Evolutionary conservation across 176 grass and related monocot species (phyloP).

Genomic region (Aegilops bicornis): DNA sequence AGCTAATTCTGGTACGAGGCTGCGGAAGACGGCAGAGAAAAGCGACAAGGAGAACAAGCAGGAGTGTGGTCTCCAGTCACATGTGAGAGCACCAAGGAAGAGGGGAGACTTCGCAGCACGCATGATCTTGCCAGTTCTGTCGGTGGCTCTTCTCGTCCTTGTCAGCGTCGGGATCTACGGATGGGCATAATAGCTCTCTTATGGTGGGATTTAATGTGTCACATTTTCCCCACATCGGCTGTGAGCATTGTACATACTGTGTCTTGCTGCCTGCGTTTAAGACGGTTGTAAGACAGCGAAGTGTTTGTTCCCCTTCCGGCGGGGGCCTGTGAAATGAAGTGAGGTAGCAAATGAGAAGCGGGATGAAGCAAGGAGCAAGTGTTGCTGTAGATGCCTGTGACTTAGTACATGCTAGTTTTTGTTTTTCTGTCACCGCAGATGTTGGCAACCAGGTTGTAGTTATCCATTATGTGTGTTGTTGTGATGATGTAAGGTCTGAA

Average conservation of each 20-base stretch:
- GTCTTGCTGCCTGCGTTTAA: not conserved
- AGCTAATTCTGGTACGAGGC: slow-evolving; percentile 36
- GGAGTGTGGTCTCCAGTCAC: slow-evolving; percentile 4
- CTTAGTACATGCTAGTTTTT: slow-evolving; percentile 35
- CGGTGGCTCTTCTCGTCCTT: slow-evolving; percentile 39
- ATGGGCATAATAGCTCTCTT: slow-evolving; percentile 3
- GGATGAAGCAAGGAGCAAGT: not conserved
- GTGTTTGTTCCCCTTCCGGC: slow-evolving; percentile 7
- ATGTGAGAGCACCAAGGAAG: slow-evolving; percentile 13
- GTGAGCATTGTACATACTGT: slow-evolving; percentile 28
- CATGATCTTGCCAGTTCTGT: slow-evolving; percentile 47
- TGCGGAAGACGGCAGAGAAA: slow-evolving; percentile 38
- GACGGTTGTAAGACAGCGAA: not conserved
- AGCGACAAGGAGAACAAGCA: slow-evolving; percentile 25
- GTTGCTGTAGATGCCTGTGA: slow-evolving; percentile 21
- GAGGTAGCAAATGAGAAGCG: slow-evolving; percentile 21
- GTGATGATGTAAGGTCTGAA: slow-evolving; percentile 27
- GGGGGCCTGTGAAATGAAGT: slow-evolving; percentile 16
- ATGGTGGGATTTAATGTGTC: not conserved
- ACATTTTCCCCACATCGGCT: not conserved
- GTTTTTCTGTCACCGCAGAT: not conserved
- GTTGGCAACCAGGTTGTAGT: slow-evolving; percentile 14
- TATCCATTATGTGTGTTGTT: not conserved
- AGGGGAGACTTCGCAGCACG: slow-evolving; percentile 20
- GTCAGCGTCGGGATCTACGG: slow-evolving; percentile 43